Evolutionary conservation across 2,329 filamentous ascomycete species (phyloP).

Genomic region (Fusarium sp.): DNA sequence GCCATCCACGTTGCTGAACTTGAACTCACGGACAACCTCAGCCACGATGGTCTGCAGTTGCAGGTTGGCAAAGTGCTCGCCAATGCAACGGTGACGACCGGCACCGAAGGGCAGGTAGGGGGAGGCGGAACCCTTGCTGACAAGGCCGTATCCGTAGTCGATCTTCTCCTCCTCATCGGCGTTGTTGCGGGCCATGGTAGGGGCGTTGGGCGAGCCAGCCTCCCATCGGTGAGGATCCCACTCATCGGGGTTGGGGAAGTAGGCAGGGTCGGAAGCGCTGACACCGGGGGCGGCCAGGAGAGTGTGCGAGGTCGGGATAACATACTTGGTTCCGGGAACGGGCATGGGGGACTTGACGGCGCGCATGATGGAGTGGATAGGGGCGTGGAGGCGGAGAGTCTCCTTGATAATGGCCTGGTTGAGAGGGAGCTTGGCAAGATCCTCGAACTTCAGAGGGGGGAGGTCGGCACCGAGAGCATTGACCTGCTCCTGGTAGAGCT

Average conservation of each 20-base stretch:
- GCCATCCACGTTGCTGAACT: slow-evolving; percentile 78
- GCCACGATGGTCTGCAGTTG: slow-evolving; percentile 88
- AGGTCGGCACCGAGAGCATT: slow-evolving; percentile 75
- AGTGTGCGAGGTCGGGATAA: slow-evolving; percentile 80
- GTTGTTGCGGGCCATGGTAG: slow-evolving; percentile 55
- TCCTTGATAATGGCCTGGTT: slow-evolving; percentile 89
- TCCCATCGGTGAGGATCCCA: slow-evolving; percentile 97
- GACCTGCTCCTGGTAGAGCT: slow-evolving; percentile 84
- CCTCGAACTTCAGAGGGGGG: slow-evolving; percentile 77
- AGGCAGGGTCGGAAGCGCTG: slow-evolving; percentile 71
- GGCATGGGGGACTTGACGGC: slow-evolving; percentile 89
- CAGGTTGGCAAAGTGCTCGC: slow-evolving; percentile 94
- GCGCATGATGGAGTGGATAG: slow-evolving; percentile 94
- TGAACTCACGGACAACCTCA: slow-evolving; percentile 78
- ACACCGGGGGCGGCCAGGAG: slow-evolving; percentile 88
- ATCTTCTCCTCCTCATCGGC: slow-evolving; percentile 77
- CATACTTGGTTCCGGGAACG: slow-evolving; percentile 81
- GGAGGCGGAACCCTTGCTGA: slow-evolving; percentile 87
- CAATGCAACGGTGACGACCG: slow-evolving; percentile 91
- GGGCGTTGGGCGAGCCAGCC: slow-evolving; percentile 64
- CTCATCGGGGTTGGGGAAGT: slow-evolving; percentile 80
- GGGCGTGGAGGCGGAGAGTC: slow-evolving; percentile 87
- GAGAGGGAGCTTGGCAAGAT: slow-evolving; percentile 78
- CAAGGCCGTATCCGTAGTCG: slow-evolving; percentile 92
- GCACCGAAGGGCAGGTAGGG: slow-evolving; percentile 96